These are phyloP conservation scores for Mycena citricolor DNA, from an alignment of 1,284 basidiomycete genomes.

Conservation along the genomic window DNA sequence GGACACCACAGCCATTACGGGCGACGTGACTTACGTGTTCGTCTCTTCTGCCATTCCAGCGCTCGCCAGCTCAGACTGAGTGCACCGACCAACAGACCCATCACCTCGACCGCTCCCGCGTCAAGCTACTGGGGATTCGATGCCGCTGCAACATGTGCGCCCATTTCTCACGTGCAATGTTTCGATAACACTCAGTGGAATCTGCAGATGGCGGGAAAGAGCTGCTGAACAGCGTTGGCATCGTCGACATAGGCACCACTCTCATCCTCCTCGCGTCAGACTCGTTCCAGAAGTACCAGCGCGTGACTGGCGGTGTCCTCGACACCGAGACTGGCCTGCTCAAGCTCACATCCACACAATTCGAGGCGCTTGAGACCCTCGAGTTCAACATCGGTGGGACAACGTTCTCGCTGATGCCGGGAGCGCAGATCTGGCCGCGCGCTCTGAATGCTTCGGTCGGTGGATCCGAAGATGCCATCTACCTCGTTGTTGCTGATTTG, in stretches of 20 bases:
- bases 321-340: slow-evolving; percentile 1
- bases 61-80: no score
- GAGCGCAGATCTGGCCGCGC: slow-evolving; percentile 3
- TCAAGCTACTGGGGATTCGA: slow-evolving; percentile 22
- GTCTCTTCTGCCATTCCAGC: no score
- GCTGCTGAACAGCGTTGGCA: no score
- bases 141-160: no score
- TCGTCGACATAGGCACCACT: no score
- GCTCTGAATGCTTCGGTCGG: not conserved
- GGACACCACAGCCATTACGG: slow-evolving; percentile 13
- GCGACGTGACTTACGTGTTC: slow-evolving; percentile 11
- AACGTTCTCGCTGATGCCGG: not conserved
- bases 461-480: not conserved
- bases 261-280: not conserved
- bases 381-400: slow-evolving; percentile 1
- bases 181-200: not conserved
- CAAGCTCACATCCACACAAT: not conserved
- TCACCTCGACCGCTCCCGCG: slow-evolving; percentile 19
- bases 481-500: slow-evolving; percentile 2
- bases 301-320: not conserved
- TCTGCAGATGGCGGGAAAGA: slow-evolving; percentile 35
- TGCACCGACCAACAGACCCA: no score
- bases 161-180: not conserved
- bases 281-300: not conserved
- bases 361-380: not conserved